Evolutionary conservation across 768 basidiomycete genomes (phyloP), one percentile per base, ranked within the genome.

Genomic region (Dioszegia aurantiaca): DNA sequence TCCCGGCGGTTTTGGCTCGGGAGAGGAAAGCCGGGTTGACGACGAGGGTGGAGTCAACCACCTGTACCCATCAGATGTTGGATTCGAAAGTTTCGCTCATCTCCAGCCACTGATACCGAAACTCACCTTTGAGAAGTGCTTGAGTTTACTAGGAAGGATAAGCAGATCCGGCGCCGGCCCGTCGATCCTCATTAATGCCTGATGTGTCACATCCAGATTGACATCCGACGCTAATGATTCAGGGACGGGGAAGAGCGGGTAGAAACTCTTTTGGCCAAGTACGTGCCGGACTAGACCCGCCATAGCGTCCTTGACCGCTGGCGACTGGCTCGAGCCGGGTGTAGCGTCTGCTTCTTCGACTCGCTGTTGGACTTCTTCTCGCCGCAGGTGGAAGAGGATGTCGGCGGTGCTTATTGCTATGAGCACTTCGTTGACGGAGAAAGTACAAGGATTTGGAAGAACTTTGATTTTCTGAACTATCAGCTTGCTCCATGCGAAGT

Each of bases 261-360:
- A 99, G 79, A 95, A 95, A 68, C 91, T 97, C 74, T 90, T 81
- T 67, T 99, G 95, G 55, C 90, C 84, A 31, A 98, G 78, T 10
- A 99, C 65, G 69, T 90, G 87, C 21, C 90, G 81, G 61, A 87
- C 87, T 8, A 87, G 77, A 65, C 85, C 85, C 2, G 85, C 82
- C 87, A 97, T 90, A 0, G 82, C 72, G 69, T 98, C 93, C 43
- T 73, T 74, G 24, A 55, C 60, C 61, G 39, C 66, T 56, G 4
- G 43, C 8, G 28, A 2, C 28, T 31, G 40, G 39, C 14, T 59
- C 63, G 46, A 28, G 26, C 12, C 4, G 9, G 55, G 75, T 6
- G 79, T 69, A 27, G 84, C 82, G 52, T 83, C 81, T 3, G 77
- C 79, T 57, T 87, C 88, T 53, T 82, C 80, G 1, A 84, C 85